phyloP scores from a whole-genome alignment of 73 alveolate species.

The Breviolum minutum region DNA sequence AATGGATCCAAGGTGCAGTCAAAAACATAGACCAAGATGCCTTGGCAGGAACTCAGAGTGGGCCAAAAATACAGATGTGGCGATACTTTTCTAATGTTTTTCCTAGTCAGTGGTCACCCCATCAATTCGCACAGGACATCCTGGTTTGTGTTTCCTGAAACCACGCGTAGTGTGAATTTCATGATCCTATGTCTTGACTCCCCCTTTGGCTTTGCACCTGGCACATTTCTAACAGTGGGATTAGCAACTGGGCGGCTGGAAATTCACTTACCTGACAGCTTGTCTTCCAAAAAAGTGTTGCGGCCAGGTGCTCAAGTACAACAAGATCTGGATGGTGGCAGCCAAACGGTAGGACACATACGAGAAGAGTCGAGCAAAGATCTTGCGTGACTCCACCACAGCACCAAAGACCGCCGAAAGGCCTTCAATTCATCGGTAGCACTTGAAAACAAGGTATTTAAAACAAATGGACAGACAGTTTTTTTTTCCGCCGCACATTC shows the following conservation, averaged over 20 bases:
- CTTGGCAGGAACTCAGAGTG: neutral
- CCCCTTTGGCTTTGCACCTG: too few relatives aligned
- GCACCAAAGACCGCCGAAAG: slow-evolving; percentile 93
- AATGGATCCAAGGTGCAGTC: slow-evolving; percentile 80
- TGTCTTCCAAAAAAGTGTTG: neutral
- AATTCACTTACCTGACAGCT: neutral
- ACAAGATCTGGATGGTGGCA: slow-evolving; percentile 87
- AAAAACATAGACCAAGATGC: slow-evolving; percentile 71
- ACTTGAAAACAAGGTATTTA: too few relatives aligned
- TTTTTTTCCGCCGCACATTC: too few relatives aligned
- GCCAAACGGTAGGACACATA: slow-evolving; percentile 92
- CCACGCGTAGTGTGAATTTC: too few relatives aligned
- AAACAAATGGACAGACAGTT: too few relatives aligned
- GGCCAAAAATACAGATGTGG: too few relatives aligned
- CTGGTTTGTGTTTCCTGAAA: too few relatives aligned
- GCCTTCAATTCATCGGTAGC: slow-evolving; percentile 1
- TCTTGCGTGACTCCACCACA: slow-evolving; percentile 94
- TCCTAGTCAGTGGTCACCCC: too few relatives aligned
- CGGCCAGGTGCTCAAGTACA: slow-evolving; percentile 8
- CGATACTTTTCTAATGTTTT: too few relatives aligned
- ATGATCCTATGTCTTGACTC: too few relatives aligned
- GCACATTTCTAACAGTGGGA: too few relatives aligned
- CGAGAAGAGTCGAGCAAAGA: slow-evolving; percentile 89
- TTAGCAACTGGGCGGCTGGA: neutral
- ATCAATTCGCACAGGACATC: too few relatives aligned